Evolutionary conservation across 1,139 yeast genomes (phyloP), one percentile per base, ranked within the genome.

Genomic region (Eremothecium sinecaudum): DNA sequence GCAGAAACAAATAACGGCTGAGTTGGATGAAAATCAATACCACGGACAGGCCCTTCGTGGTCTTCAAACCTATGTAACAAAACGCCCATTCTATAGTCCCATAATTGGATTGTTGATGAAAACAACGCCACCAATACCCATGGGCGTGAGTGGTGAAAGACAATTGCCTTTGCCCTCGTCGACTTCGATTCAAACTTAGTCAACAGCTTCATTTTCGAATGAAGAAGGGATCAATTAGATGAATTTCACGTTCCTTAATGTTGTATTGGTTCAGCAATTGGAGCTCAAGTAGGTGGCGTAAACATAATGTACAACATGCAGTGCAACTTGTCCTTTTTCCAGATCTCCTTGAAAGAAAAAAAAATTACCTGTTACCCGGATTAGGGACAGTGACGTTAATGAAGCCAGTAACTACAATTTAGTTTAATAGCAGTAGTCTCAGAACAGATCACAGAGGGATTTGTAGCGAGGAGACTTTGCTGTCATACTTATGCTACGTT

Each of bases 71-170:
- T 73, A 59, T 87, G 98, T 58, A 92, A 79, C 54, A 92, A 67
- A 2, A 97, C 86, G 31, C 99, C 99, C 98, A 92, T 92, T 57
- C 99, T 78, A 63, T 92, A 92, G 61, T 92, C 99, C 99, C 99
- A 92, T 45, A 90, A 69, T 62, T 90, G 98, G 58, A 90, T 87
- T 13, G 95, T 84, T 19, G 95, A 84, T 16, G 95, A 82, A 61
- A 87, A 93, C 45, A 92, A 71, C 4, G 97, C 86, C 23, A 90
- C 97, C 50, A 92, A 70, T 36, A 84, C 83, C 97, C 98, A 92
- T 36, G 99, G 97, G 59, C 93, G 67, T 26, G 47, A 46, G 13
- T 98, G 97, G 61, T 92, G 99, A 63, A 92, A 90, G 38, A 98
- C 97, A 53, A 92, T 86, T 45, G 96, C 96, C 64, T 92, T 92